Base-by-base conservation (phyloP, 192 early-diverging fungal genomes). In the Cladochytrium replicatum region DNA sequence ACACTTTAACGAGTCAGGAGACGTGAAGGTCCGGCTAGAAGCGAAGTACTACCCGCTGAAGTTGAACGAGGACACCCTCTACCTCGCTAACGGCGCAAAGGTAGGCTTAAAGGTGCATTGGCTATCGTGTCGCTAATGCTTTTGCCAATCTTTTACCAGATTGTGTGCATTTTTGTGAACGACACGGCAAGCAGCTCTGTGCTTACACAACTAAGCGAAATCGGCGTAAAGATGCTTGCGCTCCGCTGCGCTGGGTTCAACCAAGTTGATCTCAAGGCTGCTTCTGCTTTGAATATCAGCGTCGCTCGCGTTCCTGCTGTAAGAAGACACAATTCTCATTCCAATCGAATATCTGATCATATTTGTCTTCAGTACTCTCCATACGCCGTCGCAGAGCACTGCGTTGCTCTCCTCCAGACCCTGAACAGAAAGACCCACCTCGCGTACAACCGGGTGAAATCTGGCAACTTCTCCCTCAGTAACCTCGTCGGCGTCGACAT, bases 131-230 rank as follows among this genome's bases (percentile, higher is more conserved):
- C n/a, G n/a, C n/a, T n/a, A n/a, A n/a, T n/a, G n/a, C n/a, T n/a
- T n/a, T n/a, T n/a, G n/a, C n/a, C n/a, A n/a, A n/a, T n/a, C n/a
- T n/a, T n/a, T n/a, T n/a, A n/a, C n/a, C n/a, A 63, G 57, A 61
- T 72, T 24, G 67, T 63, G 29, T 70, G 62, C 56, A 57, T 63
- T 41, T 72, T 72, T 48, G 70, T 72, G 2, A 72, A 72, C 57
- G 70, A 72, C 49, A 34, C 29, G 2, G 55, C 55, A 8, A 46
- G 22, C 34, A 53, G 56, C 24, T 52, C 48, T 2, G 55, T 71
- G 32, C 46, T 66, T 6, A 41, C 43, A 22, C 27, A n/a, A 6
- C 54, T 72, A 22, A 26, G 27, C n/a, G 26, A 41, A 8, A 39
- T 46, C 19, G 71, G 71, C 23, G 45, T 63, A 8, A 15, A 63